phyloP scores from a whole-genome alignment of 257 asterid genomes.

The Primulina tabacum region DNA sequence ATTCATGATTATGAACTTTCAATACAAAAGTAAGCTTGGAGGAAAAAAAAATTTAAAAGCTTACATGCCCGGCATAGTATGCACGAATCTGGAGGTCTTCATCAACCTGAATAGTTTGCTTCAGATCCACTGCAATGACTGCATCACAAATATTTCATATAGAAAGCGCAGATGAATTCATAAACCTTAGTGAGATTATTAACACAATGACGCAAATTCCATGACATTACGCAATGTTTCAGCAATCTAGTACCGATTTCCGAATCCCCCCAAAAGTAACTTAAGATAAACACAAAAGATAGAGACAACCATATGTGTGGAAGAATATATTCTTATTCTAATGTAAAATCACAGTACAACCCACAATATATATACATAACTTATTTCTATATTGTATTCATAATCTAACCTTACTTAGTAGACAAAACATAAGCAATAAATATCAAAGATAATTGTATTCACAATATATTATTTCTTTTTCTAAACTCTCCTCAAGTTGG shows the following conservation, averaged over 20 bases:
- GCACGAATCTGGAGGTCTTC: conserved; percentile 85
- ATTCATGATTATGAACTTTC: not conserved
- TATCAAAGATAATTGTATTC: too few relatives aligned
- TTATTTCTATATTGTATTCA: too few relatives aligned
- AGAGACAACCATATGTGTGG: too few relatives aligned
- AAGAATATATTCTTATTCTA: too few relatives aligned
- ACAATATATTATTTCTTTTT: too few relatives aligned
- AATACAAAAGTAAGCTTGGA: not conserved
- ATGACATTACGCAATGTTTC: not conserved
- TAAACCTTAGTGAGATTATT: conserved; percentile 15
- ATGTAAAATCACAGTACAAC: too few relatives aligned
- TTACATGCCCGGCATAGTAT: conserved; percentile 96
- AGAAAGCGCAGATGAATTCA: conserved; percentile 5
- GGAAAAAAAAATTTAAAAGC: conserved; percentile 25
- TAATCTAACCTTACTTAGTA: too few relatives aligned
- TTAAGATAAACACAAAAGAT: too few relatives aligned
- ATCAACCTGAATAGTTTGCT: conserved; percentile 84
- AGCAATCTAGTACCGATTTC: not conserved
- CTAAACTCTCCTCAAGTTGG: not conserved
- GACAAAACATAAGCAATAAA: too few relatives aligned
- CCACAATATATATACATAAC: too few relatives aligned
- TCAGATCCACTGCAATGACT: conserved; percentile 87
- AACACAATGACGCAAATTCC: not conserved
- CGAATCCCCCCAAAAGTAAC: conserved; percentile 2
- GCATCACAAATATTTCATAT: conserved; percentile 22